Evolutionary conservation across 1,284 basidiomycete species (phyloP), one percentile per base, ranked within the genome.

Genomic region (Trichosporon inkin): DNA sequence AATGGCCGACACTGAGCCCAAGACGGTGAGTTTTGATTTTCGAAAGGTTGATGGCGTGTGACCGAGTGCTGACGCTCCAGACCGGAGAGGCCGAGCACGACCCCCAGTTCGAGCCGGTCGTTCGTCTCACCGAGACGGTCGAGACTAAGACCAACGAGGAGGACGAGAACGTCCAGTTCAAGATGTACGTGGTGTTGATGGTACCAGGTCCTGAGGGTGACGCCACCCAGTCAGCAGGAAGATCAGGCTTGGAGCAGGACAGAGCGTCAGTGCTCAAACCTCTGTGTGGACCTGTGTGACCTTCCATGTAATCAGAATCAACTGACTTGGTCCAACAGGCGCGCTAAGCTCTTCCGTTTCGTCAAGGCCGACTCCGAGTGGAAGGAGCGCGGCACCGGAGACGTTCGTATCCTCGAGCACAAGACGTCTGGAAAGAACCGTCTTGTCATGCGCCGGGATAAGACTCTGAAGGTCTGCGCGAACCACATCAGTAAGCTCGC

Each of bases 401-500:
- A 94, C 74, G 89, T 90, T 66, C 88, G 89, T 74, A 82, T 95
- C 62, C 84, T 95, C 67, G 82, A 87, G 74, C 89, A 94, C 83
- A 92, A 89, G 80, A 84, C 86, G 74, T 89, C 88, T 44, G 86
- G 88, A 82, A 98, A 97, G 81, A 84, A 96, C 71, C 86, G 96
- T 64, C 85, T 99, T 65, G 92, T 99, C 76, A 99, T 99, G 96
- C 85, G 96, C 81, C 90, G 96, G 79, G 96, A 99, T 84, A 98
- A 98, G 88, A 99, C 96, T 52, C 84, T 94, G 80, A 99, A 99
- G 81, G 94, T 99, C 78, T 99, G 96, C 82, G 96, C 96, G 63
- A 99, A 99, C 83, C 96, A 99, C 81, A 82, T 86, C 70, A 85
- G 95, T 97, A 74, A 81, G 92, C 86, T 32, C 3, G 11, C 11